Evolutionary conservation across 352 stramenopile species (phyloP), one percentile per base, ranked within the genome.

Genomic region (Phytophthora litchii): DNA sequence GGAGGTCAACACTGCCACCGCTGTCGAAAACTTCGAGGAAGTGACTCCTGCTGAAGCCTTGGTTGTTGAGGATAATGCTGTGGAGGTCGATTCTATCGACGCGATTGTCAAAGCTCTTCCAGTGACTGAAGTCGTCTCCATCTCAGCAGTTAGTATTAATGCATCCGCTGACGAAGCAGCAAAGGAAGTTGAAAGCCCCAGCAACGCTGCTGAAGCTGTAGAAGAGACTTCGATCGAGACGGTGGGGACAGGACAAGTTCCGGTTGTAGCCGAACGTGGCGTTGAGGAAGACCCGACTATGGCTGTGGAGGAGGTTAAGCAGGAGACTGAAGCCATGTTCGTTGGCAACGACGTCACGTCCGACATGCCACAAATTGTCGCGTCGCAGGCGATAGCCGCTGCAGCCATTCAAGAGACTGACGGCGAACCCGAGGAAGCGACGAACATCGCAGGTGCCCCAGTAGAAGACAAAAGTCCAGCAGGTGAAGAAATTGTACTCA

Each of bases 331-430:
- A 17, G 25, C n/a, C 16, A 6, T 41, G 16, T 16, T 27, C 23
- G 25, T 41, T n/a, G 17, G 13, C 23, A 60, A 16, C 13, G 13
- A 31, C 25, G 17, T 48, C 37, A 25, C 41, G 12, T 50, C 27
- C 17, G 34, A 45, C 36, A 46, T 59, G 42, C 48, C 57, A 23
- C 57, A 60, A 35, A 65, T 65, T 38, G 49, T 65, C 12, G 31
- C 57, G 1, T 60, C 56, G 7, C 17, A 60, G 13, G 56, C 56
- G 3, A 17, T 65, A 11, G 41, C 42, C 11, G 11, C 29, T 14
- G 49, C 49, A 19, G 21, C 25, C 3, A 23, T 14, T 29, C 5
- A 13, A 5, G 19, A 13, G 4, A 12, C 23, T 14, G 21, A 5
- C 8, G 38, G 0, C 25, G 21, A 45, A 21, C n/a, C 1, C 4